phyloP scores from a whole-genome alignment of 352 stramenopile species.

The Globisporangium canariense region DNA sequence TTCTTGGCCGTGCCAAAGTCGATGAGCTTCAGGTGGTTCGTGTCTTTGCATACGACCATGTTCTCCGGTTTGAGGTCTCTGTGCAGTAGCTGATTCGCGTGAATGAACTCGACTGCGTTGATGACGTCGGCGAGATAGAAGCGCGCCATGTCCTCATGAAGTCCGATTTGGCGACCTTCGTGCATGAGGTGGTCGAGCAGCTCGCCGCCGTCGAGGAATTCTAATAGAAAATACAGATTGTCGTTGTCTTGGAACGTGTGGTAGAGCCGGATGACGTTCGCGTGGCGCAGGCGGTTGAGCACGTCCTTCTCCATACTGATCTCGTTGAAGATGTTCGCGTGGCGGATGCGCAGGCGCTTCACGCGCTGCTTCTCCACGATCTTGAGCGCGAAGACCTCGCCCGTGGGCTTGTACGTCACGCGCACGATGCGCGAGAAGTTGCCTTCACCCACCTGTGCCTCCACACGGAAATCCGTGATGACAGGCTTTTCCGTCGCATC shows the following conservation, averaged over 20 bases:
- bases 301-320: constrained; percentile 97
- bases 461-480: constrained; percentile 73
- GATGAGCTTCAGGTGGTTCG: constrained; percentile 71
- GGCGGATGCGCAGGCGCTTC: constrained; percentile 85
- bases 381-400: constrained; percentile 95
- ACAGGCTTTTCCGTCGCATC: constrained; percentile 65
- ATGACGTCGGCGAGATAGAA: constrained; percentile 90
- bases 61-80: constrained; percentile 95
- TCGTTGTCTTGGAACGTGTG: constrained; percentile 95
- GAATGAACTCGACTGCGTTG: constrained; percentile 92
- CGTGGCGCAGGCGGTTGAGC: constrained; percentile 84
- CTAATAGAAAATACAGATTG: constrained; percentile 96
- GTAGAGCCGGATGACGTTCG: constrained; percentile 93
- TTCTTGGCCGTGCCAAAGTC: constrained; percentile 87
- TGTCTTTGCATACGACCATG: constrained; percentile 79
- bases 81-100: constrained; percentile 91
- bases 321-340: constrained; percentile 98
- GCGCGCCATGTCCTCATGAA: constrained; percentile 70
- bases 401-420: constrained; percentile 84
- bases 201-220: constrained; percentile 90
- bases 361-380: constrained; percentile 91
- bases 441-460: constrained; percentile 68
- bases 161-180: constrained; percentile 65
- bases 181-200: constrained; percentile 90
- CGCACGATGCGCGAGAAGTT: constrained; percentile 96